Base-by-base conservation (phyloP, 129 eudicot genomes). In the Flaveria ramosissima region DNA sequence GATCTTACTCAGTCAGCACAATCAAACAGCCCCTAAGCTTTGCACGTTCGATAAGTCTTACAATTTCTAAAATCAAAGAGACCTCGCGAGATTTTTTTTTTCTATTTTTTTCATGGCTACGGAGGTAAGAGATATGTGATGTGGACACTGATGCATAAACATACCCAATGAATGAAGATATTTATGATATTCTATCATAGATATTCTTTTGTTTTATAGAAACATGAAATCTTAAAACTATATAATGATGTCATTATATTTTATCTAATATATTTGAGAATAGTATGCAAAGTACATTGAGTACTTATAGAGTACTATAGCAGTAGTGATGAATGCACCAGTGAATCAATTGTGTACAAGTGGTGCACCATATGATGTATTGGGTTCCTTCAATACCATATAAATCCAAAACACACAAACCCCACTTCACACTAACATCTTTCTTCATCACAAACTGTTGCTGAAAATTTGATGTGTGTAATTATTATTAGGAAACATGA, bases 401-500 rank as follows among this genome's bases (percentile, higher is more conserved):
- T 51, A 55, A 64, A 79, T 72, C 83, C 83, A 79, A 72, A 72
- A 79, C 68, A 79, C 61, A 23, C 2, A 9, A 72, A 46, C 62
- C 83, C 78, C 79, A 80, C 70, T 65, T 53, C 46, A 72, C 79
- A 63, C 69, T 65, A 30, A 73, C 43, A 72, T 72, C 67, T 32
- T 79, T 63, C 27, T 46, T 72, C 73, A 79, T 71, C 78, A 63
- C 78, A 63, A 72, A 71, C 68, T 72, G 69, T 64, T 50, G 59
- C 43, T 72, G 46, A 46, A 36, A 72, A 79, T 72, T 64, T 79
- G 78, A 72, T 72, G n/a, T 50, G 36, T 71, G 73, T 72, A 79
- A 79, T 79, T 63, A 79, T 72, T 72, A 79, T 63, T n/a, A 63
- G 59, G 39, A 72, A 63, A 50, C 78, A 79, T 63, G 53, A 61